Evolutionary conservation across 2,329 filamentous ascomycete genomes (phyloP).

Genomic region (Clarireedia homoeocarpa): DNA sequence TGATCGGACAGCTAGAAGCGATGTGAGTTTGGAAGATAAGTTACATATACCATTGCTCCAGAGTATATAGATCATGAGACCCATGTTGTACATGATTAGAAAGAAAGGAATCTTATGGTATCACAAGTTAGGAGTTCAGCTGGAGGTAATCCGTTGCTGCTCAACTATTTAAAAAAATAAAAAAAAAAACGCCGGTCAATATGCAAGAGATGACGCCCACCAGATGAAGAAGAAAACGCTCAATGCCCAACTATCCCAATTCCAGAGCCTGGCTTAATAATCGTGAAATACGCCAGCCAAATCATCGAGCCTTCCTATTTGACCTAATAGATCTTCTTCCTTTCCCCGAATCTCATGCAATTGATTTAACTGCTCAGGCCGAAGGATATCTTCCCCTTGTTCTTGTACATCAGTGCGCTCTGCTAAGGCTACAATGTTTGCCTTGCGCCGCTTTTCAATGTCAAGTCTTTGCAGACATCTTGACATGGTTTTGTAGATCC

Average conservation of each 20-base stretch:
- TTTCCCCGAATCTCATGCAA: slow-evolving; percentile 53
- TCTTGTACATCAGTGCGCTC: slow-evolving; percentile 79
- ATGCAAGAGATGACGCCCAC: slow-evolving; percentile 17
- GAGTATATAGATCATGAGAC: background rate
- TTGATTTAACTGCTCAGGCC: slow-evolving; percentile 61
- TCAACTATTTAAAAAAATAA: slow-evolving; percentile 2
- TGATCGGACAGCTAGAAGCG: too few species aligned
- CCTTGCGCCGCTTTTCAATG: slow-evolving; percentile 64
- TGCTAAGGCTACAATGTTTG: slow-evolving; percentile 69
- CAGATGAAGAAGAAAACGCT: slow-evolving; percentile 13
- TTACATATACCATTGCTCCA: too few species aligned
- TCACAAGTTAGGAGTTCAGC: slow-evolving; percentile 1
- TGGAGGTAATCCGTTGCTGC: slow-evolving; percentile 1
- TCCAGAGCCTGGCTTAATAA: slow-evolving; percentile 38
- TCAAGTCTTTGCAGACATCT: slow-evolving; percentile 74
- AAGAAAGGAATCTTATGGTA: slow-evolving; percentile 5
- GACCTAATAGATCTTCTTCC: slow-evolving; percentile 66
- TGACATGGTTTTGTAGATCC: slow-evolving; percentile 84
- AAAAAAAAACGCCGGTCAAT: slow-evolving; percentile 15
- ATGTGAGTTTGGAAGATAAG: too few species aligned
- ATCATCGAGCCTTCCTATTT: slow-evolving; percentile 76
- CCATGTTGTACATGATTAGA: background rate
- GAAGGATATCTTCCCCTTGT: slow-evolving; percentile 68
- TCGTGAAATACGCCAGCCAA: slow-evolving; percentile 78
- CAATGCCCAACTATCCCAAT: slow-evolving; percentile 8